A percentile compares a stretch with the other conserved stretches of the same genome.
These are phyloP conservation scores for Zygotorulaspora chibaensis DNA, from an alignment of 805 yeast genomes.

Conservation along the genomic window DNA sequence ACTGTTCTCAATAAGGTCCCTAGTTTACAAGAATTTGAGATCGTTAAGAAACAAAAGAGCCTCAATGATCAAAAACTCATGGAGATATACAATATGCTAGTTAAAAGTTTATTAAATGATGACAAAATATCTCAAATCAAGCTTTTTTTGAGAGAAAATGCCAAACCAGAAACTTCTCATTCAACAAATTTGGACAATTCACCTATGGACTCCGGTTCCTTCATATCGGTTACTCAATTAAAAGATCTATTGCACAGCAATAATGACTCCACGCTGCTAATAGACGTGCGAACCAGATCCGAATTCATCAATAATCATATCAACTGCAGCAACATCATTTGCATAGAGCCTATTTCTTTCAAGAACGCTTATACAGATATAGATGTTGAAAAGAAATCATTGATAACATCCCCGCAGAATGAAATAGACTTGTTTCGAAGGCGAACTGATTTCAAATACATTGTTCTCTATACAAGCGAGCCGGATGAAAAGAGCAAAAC, in stretches of 20 bases:
- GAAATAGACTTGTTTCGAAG: slow-evolving; percentile 53
- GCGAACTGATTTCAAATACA: slow-evolving; percentile 53
- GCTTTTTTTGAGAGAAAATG: slow-evolving; percentile 21
- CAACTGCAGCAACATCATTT: slow-evolving; percentile 51
- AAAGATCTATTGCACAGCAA: slow-evolving; percentile 14
- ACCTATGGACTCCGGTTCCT: slow-evolving; percentile 5
- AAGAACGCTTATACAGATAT: slow-evolving; percentile 48
- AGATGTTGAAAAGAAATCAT: slow-evolving; percentile 63
- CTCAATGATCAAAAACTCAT: slow-evolving; percentile 25
- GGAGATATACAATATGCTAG: slow-evolving; percentile 33
- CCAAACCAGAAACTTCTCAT: slow-evolving; percentile 6
- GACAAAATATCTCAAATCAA: slow-evolving; percentile 29
- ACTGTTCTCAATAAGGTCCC: slow-evolving; percentile 30
- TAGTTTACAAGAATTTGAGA: slow-evolving; percentile 21
- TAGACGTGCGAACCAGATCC: slow-evolving; percentile 64
- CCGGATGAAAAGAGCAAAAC: slow-evolving; percentile 16
- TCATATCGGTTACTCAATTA: slow-evolving; percentile 12
- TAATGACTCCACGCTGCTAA: slow-evolving; percentile 39
- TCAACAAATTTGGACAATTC: background rate
- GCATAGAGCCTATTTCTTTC: slow-evolving; percentile 69
- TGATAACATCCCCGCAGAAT: slow-evolving; percentile 49
- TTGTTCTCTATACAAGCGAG: slow-evolving; percentile 50
- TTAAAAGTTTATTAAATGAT: slow-evolving; percentile 29
- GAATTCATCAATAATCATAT: slow-evolving; percentile 65
- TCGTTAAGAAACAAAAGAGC: slow-evolving; percentile 19